Conservation (phyloP, 2,329 filamentous ascomycete species). For the Cryphonectria carpinicola region DNA sequence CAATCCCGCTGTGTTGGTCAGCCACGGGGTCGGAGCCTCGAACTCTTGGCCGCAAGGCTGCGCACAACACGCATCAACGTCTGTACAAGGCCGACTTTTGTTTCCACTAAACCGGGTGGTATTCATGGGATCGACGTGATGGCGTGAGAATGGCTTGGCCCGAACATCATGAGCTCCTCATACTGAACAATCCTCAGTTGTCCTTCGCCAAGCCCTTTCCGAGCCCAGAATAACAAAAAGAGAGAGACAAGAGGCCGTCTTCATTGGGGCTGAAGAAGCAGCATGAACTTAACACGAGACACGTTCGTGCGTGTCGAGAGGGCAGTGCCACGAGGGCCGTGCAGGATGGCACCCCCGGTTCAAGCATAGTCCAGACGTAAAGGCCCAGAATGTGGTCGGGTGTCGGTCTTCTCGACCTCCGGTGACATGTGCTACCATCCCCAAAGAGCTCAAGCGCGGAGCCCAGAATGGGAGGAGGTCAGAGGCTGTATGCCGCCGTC, state of each 20-base stretch:
- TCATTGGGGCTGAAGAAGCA: neutral
- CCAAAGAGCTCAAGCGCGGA: neutral
- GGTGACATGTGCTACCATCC: slow-evolving; percentile 7
- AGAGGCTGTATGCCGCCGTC: neutral
- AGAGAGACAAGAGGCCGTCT: neutral
- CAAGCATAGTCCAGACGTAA: neutral
- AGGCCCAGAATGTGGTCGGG: slow-evolving; percentile 14
- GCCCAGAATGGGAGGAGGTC: slow-evolving; percentile 11
- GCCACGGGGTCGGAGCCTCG: slow-evolving; percentile 2
- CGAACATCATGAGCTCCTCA: neutral
- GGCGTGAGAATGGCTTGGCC: neutral
- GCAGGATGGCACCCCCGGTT: neutral
- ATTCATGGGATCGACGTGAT: neutral
- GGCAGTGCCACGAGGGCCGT: slow-evolving; percentile 9
- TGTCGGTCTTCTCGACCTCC: slow-evolving; percentile 19
- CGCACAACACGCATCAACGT: neutral
- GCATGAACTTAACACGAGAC: neutral
- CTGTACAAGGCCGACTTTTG: neutral
- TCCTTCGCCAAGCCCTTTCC: neutral
- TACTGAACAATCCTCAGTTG: neutral
- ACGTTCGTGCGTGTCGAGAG: slow-evolving; percentile 9
- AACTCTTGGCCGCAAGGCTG: slow-evolving; percentile 1
- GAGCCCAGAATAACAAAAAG: neutral
- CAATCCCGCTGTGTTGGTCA: neutral
- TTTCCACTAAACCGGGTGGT: neutral